A percentile compares a stretch with the other conserved stretches of the same genome.
These are phyloP conservation scores for Quercus glauca DNA, from an alignment of 306 rosid genomes.

Conservation along the genomic window DNA sequence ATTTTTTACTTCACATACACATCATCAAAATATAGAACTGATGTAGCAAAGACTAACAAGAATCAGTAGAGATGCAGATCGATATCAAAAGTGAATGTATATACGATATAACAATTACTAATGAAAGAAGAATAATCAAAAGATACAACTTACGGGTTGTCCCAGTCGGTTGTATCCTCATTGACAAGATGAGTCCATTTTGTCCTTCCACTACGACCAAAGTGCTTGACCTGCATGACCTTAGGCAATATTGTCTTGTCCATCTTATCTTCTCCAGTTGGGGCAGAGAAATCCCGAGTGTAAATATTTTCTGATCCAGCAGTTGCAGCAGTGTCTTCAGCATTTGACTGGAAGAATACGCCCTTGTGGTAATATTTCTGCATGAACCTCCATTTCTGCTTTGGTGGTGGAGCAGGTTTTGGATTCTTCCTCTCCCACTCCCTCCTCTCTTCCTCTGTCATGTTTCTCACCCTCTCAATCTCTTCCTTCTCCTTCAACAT, in stretches of 20 bases:
- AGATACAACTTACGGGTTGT: constrained; percentile 40
- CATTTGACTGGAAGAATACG: constrained; percentile 75
- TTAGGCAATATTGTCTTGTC: constrained; percentile 30
- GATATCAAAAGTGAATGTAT: too few relatives aligned
- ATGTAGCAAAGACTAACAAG: too few relatives aligned
- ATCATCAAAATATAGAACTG: too few relatives aligned
- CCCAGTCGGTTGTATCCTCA: constrained; percentile 95
- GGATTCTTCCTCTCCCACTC: constrained; percentile 97
- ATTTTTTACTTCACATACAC: too few relatives aligned
- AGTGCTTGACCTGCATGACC: constrained; percentile 61
- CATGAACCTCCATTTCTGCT: constrained; percentile 44
- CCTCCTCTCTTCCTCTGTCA: constrained; percentile 96
- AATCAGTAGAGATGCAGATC: too few relatives aligned
- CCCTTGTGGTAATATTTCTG: constrained; percentile 39
- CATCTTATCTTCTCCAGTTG: constrained; percentile 94
- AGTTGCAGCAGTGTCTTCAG: constrained; percentile 53
- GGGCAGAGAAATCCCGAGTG: constrained; percentile 80
- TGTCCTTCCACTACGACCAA: constrained; percentile 92
- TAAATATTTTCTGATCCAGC: constrained; percentile 45
- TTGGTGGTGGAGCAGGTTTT: constrained; percentile 43
- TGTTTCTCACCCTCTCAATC: constrained; percentile 25
- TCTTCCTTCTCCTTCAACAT: constrained; percentile 66
- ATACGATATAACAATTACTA: too few relatives aligned
- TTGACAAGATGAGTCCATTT: constrained; percentile 97
- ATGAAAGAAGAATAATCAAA: too few relatives aligned